Base-by-base conservation (phyloP, 805 yeast genomes). In the Candida chilensis region DNA sequence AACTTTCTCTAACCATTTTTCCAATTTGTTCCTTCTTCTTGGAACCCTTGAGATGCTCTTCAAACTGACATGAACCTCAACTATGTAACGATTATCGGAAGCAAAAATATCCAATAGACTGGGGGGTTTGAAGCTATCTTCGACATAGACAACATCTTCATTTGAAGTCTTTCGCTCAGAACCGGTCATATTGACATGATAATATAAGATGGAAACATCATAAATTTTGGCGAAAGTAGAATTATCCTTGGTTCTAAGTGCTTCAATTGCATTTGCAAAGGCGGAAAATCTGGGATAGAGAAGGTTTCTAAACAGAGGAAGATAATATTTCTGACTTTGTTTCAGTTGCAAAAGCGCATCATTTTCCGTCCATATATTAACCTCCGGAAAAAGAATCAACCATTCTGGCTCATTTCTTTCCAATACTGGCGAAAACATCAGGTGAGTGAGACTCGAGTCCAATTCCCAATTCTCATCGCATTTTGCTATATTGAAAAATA, bases 311-410 rank as follows among this genome's bases (percentile, higher is more conserved):
- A 81, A 63, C 11, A 50, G 53, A 0, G 90, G 84, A n/a, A 81
- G 57, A 32, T 67, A 79, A 42, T 67, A 74, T 33, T 67, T 64
- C 24, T 67, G 67, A 28, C 78, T 64, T 36, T 75, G 63, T 18
- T 66, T 61, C 24, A 64, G 58, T 37, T 86, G 94, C 24, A 67
- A 30, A 42, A 49, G 38, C 27, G 58, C 48, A 27, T 64, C 63
- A 21, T 67, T 67, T 8, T 67, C 58, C 0, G 77, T 70, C 50
- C 72, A 69, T 5, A 81, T 71, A 43, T 81, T 82, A 4, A 83
- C 95, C 51, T 88, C 96, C 0, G 96, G 96, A 40, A 87, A 87
- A 6, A 83, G 38, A 1, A 78, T 74, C 0, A 86, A 41, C 84
- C 94, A 77, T 39, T 71, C 67, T 17, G 58, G 60, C n/a, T 41